These are phyloP conservation scores for Viridothelium virens DNA, from an alignment of 495 filamentous ascomycete species.

Conservation along the genomic window DNA sequence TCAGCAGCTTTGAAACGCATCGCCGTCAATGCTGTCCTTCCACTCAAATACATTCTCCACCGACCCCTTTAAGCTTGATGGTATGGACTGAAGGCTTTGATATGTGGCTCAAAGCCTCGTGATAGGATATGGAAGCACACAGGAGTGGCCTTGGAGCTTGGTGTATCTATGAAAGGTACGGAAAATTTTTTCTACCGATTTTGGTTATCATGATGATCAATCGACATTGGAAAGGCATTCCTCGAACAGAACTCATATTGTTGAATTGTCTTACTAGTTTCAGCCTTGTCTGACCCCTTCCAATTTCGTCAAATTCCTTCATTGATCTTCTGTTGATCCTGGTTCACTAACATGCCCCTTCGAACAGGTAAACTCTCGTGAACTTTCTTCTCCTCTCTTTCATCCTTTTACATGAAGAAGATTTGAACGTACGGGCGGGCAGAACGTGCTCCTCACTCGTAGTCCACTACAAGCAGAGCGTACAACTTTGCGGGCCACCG, in stretches of 20 bases:
- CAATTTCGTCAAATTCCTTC: conserved; percentile 15
- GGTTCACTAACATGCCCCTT: conserved; percentile 38
- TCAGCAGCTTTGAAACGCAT: too few species aligned
- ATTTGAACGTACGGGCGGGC: conserved; percentile 98
- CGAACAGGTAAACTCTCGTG: conserved; percentile 48
- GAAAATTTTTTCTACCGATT: conserved; percentile 26
- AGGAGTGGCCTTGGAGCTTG: neutral
- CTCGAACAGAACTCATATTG: conserved; percentile 87
- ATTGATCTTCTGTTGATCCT: conserved; percentile 27
- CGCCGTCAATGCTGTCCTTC: too few species aligned
- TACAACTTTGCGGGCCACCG: conserved; percentile 78
- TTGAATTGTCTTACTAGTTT: conserved; percentile 82
- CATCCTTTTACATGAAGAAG: conserved; percentile 64
- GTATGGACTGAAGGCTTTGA: too few species aligned
- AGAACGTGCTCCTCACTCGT: conserved; percentile 64
- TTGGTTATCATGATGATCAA: conserved; percentile 64
- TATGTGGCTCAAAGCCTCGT: too few species aligned
- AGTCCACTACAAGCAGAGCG: conserved; percentile 61
- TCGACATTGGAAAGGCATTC: conserved; percentile 88
- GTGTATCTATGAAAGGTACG: conserved; percentile 51
- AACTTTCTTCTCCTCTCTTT: conserved; percentile 22
- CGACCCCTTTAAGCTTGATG: too few species aligned
- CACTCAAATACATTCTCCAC: too few species aligned
- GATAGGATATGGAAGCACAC: too few species aligned
- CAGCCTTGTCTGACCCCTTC: conserved; percentile 90